Percentiles rank a stretch among this genome's conserved stretches.
Conservation (phyloP, 371 early-diverging fungal genomes). For the Mortierella sp. region DNA sequence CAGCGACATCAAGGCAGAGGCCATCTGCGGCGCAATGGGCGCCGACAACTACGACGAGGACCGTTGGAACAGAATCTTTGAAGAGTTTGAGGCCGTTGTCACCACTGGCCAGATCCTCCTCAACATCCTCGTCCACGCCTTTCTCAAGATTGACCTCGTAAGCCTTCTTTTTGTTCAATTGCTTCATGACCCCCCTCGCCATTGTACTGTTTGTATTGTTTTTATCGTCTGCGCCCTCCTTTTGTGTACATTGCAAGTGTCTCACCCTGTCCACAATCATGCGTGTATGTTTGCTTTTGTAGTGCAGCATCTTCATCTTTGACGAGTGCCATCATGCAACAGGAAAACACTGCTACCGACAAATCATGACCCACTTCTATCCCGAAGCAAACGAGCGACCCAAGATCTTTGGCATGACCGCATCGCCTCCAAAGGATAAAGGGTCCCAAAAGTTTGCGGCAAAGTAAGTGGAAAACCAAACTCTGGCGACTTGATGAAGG, state of each 20-base stretch:
- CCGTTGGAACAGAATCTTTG: constrained; percentile 71
- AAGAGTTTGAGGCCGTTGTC: constrained; percentile 78
- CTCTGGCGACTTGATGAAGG: background rate
- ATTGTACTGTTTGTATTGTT: background rate
- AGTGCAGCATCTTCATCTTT: constrained; percentile 33
- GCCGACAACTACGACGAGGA: constrained; percentile 73
- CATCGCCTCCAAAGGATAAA: constrained; percentile 74
- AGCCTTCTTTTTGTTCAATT: background rate
- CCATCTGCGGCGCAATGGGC: constrained; percentile 80
- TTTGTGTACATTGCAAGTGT: background rate
- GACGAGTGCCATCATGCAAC: constrained; percentile 39
- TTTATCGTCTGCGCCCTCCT: background rate
- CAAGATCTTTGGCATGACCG: constrained; percentile 94
- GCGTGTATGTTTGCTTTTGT: background rate
- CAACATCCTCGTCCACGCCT: constrained; percentile 79
- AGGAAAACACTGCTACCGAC: constrained; percentile 11
- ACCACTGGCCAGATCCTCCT: constrained; percentile 91
- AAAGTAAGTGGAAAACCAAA: constrained; percentile 11
- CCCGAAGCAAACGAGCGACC: constrained; percentile 63
- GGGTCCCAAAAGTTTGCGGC: constrained; percentile 41
- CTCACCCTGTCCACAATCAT: background rate
- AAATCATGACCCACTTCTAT: constrained; percentile 30
- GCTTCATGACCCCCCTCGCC: background rate
- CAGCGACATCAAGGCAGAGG: constrained; percentile 69
- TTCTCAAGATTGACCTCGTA: constrained; percentile 72